A percentile compares a stretch with the other conserved stretches of the same genome.
Conservation (phyloP, 192 early-diverging fungal species). For the Dissophora ornata region DNA sequence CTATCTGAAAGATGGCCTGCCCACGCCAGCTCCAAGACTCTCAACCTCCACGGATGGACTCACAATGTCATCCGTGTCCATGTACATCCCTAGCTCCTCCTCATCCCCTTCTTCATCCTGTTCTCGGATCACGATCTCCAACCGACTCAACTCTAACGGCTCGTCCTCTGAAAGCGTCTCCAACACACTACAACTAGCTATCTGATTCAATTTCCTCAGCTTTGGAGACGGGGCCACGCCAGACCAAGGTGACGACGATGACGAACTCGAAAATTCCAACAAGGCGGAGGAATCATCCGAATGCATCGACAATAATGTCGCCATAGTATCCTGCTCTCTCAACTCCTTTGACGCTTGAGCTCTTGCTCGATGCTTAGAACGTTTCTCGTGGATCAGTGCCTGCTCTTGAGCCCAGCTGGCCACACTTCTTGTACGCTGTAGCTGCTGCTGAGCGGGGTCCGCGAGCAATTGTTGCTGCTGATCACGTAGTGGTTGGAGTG, state of each 20-base stretch:
- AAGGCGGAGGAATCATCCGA: constrained; percentile 10
- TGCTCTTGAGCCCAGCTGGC: constrained; percentile 42
- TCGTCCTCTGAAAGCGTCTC: constrained; percentile 8
- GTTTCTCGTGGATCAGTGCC: constrained; percentile 21
- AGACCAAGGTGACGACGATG: constrained; percentile 2
- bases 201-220: not conserved
- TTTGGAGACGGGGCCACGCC: no score
- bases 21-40: constrained; percentile 41
- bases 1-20: constrained; percentile 3
- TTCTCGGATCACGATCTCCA: constrained; percentile 9
- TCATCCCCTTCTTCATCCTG: constrained; percentile 15
- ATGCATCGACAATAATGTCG: not conserved
- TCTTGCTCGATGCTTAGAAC: constrained; percentile 13
- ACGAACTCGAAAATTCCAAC: constrained; percentile 2
- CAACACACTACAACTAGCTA: not conserved
- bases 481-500: not conserved
- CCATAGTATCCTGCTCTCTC: constrained; percentile 13
- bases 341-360: constrained; percentile 14
- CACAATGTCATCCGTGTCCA: constrained; percentile 23
- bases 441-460: constrained; percentile 3
- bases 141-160: not conserved
- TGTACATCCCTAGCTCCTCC: constrained; percentile 13
- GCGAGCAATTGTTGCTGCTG: constrained; percentile 5
- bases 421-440: constrained; percentile 18
- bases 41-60: constrained; percentile 29